Evolutionary conservation across 495 filamentous ascomycete species (phyloP), one percentile per base, ranked within the genome.

Genomic region (Penicillium flavigenum): DNA sequence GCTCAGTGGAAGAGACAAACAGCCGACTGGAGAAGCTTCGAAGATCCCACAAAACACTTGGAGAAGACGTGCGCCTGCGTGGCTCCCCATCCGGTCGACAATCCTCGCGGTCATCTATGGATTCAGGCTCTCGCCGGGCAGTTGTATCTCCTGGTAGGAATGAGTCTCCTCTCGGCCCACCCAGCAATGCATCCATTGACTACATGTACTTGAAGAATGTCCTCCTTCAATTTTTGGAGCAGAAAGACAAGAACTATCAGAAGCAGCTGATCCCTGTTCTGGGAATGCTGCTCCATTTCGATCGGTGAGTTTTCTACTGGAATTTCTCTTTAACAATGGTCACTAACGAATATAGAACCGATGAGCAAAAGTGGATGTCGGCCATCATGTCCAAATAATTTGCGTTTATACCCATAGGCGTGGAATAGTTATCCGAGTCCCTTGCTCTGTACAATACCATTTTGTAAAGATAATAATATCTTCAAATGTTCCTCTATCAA

Each of bases 201-300:
- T 88, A 87, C 59, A 85, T 91, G 64, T 98, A 98, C 68, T 70
- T 98, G 57, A 98, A 98, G 78, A 97, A 95, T 32, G 91, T 98
- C 38, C 79, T 98, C 24, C 73, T 98, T 43, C 93, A 97, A 71
- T 97, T 98, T 64, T 71, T 98, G 67, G 92, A 97, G 78, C 89
- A 94, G 68, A 90, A 86, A 75, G 94, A 98, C 65, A 96, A 92
- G 75, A 91, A 84, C 69, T 83, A 91, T 57, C 88, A 96, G 70
- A 83, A 87, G 67, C 92, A 96, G 78, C 79, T 98, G 50, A 88
- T 98, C 24, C 94, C 93, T 14, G 92, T 96, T 12, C 70, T 98
- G 47, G 91, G 89, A 47, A 92, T 90, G 84, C 73, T 98, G 63
- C 79, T 98, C 57, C 88, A 90, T 72, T 96, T 98, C 75, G 90